Evolutionary conservation across 768 basidiomycete species (phyloP).

Genomic region (Boletus bicolor): DNA sequence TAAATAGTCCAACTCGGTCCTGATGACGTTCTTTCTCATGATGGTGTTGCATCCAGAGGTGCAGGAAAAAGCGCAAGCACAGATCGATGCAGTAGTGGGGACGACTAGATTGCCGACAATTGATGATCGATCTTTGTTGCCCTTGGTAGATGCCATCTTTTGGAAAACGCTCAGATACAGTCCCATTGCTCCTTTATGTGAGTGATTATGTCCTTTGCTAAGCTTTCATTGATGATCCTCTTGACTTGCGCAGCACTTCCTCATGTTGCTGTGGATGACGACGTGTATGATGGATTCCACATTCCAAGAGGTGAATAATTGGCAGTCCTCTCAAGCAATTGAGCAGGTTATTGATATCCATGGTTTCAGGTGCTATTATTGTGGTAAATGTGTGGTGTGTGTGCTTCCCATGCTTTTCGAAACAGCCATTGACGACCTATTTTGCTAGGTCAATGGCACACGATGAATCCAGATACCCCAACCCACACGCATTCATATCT

Average conservation of each 20-base stretch:
- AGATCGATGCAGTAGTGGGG: constrained; percentile 16
- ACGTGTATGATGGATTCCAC: constrained; percentile 27
- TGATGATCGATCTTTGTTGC: constrained; percentile 22
- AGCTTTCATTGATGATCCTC: neutral
- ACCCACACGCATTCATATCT: no score
- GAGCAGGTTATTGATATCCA: neutral
- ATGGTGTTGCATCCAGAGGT: neutral
- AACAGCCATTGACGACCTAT: neutral
- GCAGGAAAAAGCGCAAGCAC: constrained; percentile 6
- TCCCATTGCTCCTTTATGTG: constrained; percentile 2
- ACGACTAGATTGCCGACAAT: constrained; percentile 10
- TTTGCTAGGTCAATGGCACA: no score
- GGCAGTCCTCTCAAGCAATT: neutral
- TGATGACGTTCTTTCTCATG: constrained; percentile 2
- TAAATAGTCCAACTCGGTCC: neutral
- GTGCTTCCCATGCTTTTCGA: neutral
- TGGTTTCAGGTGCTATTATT: constrained; percentile 14
- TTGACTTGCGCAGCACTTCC: constrained; percentile 8
- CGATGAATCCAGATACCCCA: no score
- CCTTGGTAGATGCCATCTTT: constrained; percentile 35
- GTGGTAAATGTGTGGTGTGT: no score
- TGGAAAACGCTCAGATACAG: constrained; percentile 24
- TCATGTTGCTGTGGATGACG: constrained; percentile 4
- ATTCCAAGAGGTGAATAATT: constrained; percentile 35
- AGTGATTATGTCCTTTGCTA: neutral